A percentile compares a stretch with the other conserved stretches of the same genome.
phyloP scores from a whole-genome alignment of 1,139 yeast species.

The Yamadazyma siamensis region DNA sequence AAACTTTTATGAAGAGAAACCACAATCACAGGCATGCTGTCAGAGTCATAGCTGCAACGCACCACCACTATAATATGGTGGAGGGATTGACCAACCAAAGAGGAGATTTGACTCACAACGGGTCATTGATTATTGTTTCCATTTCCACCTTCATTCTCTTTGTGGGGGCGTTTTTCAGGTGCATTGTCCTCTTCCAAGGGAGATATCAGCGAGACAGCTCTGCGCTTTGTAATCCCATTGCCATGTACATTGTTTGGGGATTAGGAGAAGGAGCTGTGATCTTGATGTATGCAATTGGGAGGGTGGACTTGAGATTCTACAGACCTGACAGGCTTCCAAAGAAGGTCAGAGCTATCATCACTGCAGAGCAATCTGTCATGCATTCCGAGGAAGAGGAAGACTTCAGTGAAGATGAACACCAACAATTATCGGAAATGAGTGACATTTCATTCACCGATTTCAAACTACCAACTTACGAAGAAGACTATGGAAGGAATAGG shows the following conservation, averaged over 20 bases:
- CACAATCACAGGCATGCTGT: constrained; percentile 50
- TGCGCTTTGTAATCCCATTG: constrained; percentile 37
- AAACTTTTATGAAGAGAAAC: constrained; percentile 47
- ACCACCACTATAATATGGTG: constrained; percentile 40
- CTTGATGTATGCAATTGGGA: constrained; percentile 51
- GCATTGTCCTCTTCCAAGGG: constrained; percentile 50
- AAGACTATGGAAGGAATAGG: constrained; percentile 8
- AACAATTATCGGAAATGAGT: constrained; percentile 12
- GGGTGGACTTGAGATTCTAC: constrained; percentile 75
- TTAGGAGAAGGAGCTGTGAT: constrained; percentile 58
- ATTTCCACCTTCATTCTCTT: constrained; percentile 53
- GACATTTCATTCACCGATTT: constrained; percentile 9
- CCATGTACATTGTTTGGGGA: constrained; percentile 65
- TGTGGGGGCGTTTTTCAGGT: constrained; percentile 55
- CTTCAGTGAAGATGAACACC: constrained; percentile 12
- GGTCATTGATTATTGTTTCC: constrained; percentile 45
- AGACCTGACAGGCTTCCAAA: constrained; percentile 61
- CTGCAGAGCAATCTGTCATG: constrained; percentile 35
- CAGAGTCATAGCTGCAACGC: constrained; percentile 48
- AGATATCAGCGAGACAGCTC: constrained; percentile 22
- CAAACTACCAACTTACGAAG: constrained; percentile 15
- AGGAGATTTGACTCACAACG: constrained; percentile 49
- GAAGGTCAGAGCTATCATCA: constrained; percentile 37
- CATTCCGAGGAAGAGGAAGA: constrained; percentile 15
- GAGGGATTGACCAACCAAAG: constrained; percentile 43